These are phyloP conservation scores for Trichoderma citrinoviride DNA, from an alignment of 2,329 filamentous ascomycete genomes.

Conservation along the genomic window DNA sequence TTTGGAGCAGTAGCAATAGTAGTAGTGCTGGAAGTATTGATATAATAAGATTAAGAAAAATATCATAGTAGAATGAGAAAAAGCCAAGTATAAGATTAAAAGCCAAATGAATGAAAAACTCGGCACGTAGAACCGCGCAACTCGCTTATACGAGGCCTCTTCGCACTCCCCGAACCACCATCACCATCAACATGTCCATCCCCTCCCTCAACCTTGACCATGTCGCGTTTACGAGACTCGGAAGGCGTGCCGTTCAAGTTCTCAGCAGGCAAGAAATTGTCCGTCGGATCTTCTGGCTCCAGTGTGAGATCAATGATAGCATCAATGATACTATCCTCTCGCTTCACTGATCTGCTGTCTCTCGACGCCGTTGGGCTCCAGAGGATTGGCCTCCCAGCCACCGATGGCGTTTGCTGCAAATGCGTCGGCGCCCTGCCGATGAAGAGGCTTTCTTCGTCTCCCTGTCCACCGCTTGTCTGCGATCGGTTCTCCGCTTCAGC, in stretches of 20 bases:
- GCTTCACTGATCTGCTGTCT: not conserved
- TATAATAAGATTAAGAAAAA: too few relatives aligned
- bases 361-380: not conserved
- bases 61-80: too few relatives aligned
- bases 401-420: not conserved
- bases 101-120: too few relatives aligned
- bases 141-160: not conserved
- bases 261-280: not conserved
- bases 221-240: not conserved
- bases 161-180: not conserved
- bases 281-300: not conserved
- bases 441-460: constrained; percentile 9
- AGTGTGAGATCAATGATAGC: not conserved
- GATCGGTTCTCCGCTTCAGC: not conserved
- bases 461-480: not conserved
- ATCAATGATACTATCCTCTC: not conserved
- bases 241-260: not conserved
- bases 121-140: too few relatives aligned
- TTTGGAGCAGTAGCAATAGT: too few relatives aligned
- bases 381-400: not conserved
- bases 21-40: too few relatives aligned
- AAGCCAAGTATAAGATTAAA: too few relatives aligned
- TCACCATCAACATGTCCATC: not conserved
- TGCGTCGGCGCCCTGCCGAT: not conserved
- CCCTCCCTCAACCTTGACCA: not conserved